Conservation (phyloP, 179 eudicot genomes). For the Gypsophila paniculata region DNA sequence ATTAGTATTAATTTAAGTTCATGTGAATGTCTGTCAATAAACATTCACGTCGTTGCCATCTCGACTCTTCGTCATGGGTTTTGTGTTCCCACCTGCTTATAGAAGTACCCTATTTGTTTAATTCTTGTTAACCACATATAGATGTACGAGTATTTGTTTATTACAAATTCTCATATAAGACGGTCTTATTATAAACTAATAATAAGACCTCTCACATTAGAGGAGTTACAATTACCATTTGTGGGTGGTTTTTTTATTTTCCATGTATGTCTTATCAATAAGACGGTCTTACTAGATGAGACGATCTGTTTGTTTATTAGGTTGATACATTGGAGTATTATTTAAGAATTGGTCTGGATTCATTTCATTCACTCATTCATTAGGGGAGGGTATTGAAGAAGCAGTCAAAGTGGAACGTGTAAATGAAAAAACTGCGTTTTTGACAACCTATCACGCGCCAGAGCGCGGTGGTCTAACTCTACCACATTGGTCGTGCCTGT, state of each 20-base stretch:
- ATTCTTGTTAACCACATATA: constrained; percentile 19
- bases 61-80: constrained; percentile 4
- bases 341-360: constrained; percentile 10
- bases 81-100: constrained; percentile 5
- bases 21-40: constrained; percentile 44
- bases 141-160: too few species aligned
- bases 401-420: constrained; percentile 37
- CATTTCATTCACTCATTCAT: background rate
- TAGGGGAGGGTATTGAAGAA: constrained; percentile 1
- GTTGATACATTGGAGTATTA: background rate
- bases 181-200: too few species aligned
- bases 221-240: too few species aligned
- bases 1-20: constrained; percentile 16
- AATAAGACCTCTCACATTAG: too few species aligned
- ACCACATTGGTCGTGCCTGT: background rate
- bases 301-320: constrained; percentile 4
- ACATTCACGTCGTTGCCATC: constrained; percentile 43
- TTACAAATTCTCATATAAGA: too few species aligned
- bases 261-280: too few species aligned
- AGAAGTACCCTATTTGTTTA: background rate
- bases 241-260: too few species aligned
- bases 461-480: constrained; percentile 38
- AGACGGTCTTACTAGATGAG: too few species aligned
- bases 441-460: constrained; percentile 47
- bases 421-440: constrained; percentile 28